Percentiles rank a stretch among this genome's conserved stretches.
These are phyloP conservation scores for Hyphopichia burtonii DNA, from an alignment of 1,139 yeast species.

Conservation along the genomic window DNA sequence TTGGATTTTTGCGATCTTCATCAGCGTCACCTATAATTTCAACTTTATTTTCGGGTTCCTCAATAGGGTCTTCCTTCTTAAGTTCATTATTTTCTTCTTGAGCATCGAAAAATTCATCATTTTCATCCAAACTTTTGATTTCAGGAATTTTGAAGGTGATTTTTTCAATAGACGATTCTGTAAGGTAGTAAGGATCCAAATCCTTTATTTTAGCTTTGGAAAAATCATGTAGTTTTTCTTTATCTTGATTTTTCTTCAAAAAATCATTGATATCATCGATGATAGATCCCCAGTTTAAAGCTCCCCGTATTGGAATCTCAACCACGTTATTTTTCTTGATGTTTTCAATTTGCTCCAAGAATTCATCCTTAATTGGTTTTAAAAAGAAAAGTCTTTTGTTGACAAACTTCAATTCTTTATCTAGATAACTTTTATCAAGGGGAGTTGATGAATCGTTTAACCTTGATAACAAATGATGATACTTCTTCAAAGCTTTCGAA, in stretches of 20 bases:
- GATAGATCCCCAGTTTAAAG: constrained; percentile 24
- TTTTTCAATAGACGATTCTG: constrained; percentile 48
- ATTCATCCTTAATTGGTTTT: constrained; percentile 29
- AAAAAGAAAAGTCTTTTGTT: constrained; percentile 24
- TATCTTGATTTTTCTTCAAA: constrained; percentile 29
- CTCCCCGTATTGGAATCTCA: constrained; percentile 6
- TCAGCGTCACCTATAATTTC: constrained; percentile 28
- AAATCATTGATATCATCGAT: constrained; percentile 25
- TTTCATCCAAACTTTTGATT: constrained; percentile 5
- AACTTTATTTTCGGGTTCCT: constrained; percentile 22
- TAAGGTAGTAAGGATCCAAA: constrained; percentile 51
- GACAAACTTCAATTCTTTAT: constrained; percentile 3
- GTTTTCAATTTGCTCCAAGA: constrained; percentile 17
- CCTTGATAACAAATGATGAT: constrained; percentile 2
- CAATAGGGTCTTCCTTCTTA: constrained; percentile 16
- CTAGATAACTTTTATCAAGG: not conserved
- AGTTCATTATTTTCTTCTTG: constrained; percentile 6
- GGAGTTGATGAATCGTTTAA: not conserved
- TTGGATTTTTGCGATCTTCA: constrained; percentile 1
- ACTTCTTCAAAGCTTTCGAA: constrained; percentile 8
- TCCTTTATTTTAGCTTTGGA: constrained; percentile 35
- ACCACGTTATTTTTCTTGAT: constrained; percentile 8
- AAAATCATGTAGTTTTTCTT: constrained; percentile 30
- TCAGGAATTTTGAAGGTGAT: constrained; percentile 20
- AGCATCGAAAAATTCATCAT: constrained; percentile 4